Percentiles rank a stretch among this genome's conserved stretches.
phyloP scores from a whole-genome alignment of 169 alveolate genomes.

The Plasmodium adleri region DNA sequence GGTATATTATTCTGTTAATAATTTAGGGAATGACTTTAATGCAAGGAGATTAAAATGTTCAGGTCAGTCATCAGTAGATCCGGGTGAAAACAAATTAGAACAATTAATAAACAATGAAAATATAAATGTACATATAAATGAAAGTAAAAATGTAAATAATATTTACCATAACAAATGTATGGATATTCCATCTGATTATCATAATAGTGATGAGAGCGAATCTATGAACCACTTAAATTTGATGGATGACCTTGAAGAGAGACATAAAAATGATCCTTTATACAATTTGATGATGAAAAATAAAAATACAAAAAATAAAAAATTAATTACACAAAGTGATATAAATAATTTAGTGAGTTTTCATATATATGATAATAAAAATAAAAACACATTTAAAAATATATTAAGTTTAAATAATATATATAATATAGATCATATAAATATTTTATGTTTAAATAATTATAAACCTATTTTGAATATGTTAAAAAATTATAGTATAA shows the following conservation, averaged over 20 bases:
- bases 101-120: slow-evolving; percentile 5
- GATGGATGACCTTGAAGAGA: background rate
- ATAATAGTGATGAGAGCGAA: no score
- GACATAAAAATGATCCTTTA: background rate
- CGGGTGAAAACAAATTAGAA: background rate
- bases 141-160: background rate
- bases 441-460: slow-evolving; percentile 47
- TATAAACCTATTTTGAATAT: slow-evolving; percentile 15
- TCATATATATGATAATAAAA: slow-evolving; percentile 26
- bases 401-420: slow-evolving; percentile 27
- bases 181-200: no score
- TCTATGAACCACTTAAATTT: background rate
- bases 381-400: slow-evolving; percentile 6
- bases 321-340: background rate
- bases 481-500: background rate
- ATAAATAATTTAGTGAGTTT: slow-evolving; percentile 32
- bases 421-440: slow-evolving; percentile 52
- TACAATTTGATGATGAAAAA: background rate
- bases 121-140: background rate
- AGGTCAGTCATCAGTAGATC: no score
- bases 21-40: slow-evolving; percentile 17
- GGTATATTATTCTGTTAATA: slow-evolving; percentile 24
- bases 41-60: background rate
- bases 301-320: background rate
- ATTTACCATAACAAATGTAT: no score